phyloP scores from a whole-genome alignment of 805 yeast species.

The Candida sithepensis region DNA sequence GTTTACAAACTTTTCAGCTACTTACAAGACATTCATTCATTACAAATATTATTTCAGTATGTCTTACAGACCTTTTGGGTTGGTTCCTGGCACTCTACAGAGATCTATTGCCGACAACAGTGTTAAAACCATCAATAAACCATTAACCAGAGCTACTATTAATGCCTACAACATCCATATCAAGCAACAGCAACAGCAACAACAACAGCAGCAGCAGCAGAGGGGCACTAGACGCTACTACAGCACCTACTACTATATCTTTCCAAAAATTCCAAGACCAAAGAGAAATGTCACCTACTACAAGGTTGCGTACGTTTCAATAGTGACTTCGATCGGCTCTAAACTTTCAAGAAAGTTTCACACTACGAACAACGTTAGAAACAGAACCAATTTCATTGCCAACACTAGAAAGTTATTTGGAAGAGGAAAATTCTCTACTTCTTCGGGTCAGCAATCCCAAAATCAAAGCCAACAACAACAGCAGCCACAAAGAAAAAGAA shows the following conservation, averaged over 20 bases:
- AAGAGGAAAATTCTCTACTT: conserved; percentile 9
- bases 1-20: background rate
- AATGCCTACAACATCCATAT: conserved; percentile 16
- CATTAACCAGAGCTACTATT: conserved; percentile 24
- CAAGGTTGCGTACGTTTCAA: conserved; percentile 23
- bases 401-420: conserved; percentile 25
- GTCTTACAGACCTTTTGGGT: conserved; percentile 6
- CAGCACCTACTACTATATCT: conserved; percentile 32
- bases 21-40: too few species aligned
- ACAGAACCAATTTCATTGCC: conserved; percentile 20
- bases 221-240: conserved; percentile 9
- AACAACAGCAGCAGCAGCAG: conserved; percentile 14
- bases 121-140: conserved; percentile 16
- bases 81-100: conserved; percentile 1
- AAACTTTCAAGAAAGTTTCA: conserved; percentile 17
- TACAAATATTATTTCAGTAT: background rate
- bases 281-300: conserved; percentile 51
- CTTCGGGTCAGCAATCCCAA: background rate
- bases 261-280: conserved; percentile 56
- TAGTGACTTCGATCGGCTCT: conserved; percentile 20
- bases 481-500: conserved; percentile 12
- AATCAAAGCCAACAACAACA: conserved; percentile 1
- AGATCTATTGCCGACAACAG: conserved; percentile 3
- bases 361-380: conserved; percentile 6
- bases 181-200: conserved; percentile 4